Evolutionary conservation across 257 asterid species (phyloP).

Genomic region (Echium plantagineum): DNA sequence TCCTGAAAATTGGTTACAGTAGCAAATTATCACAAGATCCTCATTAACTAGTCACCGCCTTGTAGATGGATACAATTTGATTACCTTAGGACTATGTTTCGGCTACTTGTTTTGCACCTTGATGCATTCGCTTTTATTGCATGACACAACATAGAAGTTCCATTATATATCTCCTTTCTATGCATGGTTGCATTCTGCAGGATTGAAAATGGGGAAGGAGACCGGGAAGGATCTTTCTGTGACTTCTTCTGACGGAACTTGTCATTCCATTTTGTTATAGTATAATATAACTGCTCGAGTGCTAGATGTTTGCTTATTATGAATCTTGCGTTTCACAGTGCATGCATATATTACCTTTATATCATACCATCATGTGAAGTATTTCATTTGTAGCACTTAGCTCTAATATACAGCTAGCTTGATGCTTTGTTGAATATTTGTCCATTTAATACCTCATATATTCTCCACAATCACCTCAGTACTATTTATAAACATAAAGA

Average conservation of each 20-base stretch:
- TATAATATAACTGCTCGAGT: conserved; percentile 21
- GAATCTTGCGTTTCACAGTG: conserved; percentile 7
- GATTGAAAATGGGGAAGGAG: conserved; percentile 71
- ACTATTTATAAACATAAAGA: conserved; percentile 14
- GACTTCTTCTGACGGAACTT: conserved; percentile 89
- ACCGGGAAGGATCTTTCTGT: conserved; percentile 91
- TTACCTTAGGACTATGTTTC: conserved; percentile 5
- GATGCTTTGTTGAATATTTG: too few relatives aligned
- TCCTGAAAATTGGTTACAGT: conserved; percentile 16
- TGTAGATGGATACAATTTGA: conserved; percentile 3
- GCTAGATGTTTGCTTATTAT: conserved; percentile 28
- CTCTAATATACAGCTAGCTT: too few relatives aligned
- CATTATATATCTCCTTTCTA: conserved; percentile 38
- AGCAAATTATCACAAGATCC: conserved; percentile 22
- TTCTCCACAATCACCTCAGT: neutral
- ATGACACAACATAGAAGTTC: neutral
- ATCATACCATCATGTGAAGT: conserved; percentile 23
- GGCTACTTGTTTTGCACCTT: conserved; percentile 13
- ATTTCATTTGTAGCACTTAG: conserved; percentile 6
- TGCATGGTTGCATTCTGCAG: conserved; percentile 86
- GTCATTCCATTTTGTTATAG: conserved; percentile 41
- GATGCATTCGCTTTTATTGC: neutral
- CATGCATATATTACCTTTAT: conserved; percentile 29
- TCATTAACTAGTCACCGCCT: conserved; percentile 11
- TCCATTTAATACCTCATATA: neutral